Base-by-base conservation (phyloP, 805 yeast species). In the Metschnikowia picachoensis region DNA sequence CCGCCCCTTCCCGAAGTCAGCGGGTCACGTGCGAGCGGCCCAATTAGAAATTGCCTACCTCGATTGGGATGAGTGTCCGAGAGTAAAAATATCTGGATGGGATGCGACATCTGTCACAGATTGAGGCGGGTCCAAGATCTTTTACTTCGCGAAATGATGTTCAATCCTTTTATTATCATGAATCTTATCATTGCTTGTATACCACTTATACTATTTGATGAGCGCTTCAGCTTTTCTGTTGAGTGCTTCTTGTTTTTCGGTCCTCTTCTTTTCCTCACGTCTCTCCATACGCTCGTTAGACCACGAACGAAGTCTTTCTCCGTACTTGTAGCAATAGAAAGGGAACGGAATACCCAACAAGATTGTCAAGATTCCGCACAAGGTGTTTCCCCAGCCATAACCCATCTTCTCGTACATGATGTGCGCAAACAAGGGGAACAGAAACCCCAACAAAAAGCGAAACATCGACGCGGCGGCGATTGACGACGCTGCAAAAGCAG, bases 381-480 rank as follows among this genome's bases (percentile, higher is more conserved):
- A 54, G 15, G 72, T 66, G 47, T 68, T 68, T 1, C 69, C 73
- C 73, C 74, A 68, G 6, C 73, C 73, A 48, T 69, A 69, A 9
- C 62, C 63, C 39, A 69, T 49, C 32, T 43, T 49, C 14, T 49
- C 64, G 43, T 70, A 70, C 70, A 70, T 65, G 32, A 56, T 54
- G n/a, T 60, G 52, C 9, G 73, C 73, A 47, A 68, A 66, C 16
- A 70, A 51, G 3, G 74, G 74, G 55, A 70, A 68, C 37, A 58
- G 52, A 44, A 68, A 68, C 11, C 73, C 74, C 53, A 69, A 66
- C 14, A 65, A 51, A 16, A 67, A 66, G 40, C 74, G 56, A 52
- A 69, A 68, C 29, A 70, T 58, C n/a, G 73, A 72, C 4, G 72
- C 72, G 2, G 74, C 73, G 2, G 74, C 73, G 5, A 70, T 65